Evolutionary conservation across 2,329 filamentous ascomycete genomes (phyloP), one percentile per base, ranked within the genome.

Genomic region (Leptographium lundbergii): DNA sequence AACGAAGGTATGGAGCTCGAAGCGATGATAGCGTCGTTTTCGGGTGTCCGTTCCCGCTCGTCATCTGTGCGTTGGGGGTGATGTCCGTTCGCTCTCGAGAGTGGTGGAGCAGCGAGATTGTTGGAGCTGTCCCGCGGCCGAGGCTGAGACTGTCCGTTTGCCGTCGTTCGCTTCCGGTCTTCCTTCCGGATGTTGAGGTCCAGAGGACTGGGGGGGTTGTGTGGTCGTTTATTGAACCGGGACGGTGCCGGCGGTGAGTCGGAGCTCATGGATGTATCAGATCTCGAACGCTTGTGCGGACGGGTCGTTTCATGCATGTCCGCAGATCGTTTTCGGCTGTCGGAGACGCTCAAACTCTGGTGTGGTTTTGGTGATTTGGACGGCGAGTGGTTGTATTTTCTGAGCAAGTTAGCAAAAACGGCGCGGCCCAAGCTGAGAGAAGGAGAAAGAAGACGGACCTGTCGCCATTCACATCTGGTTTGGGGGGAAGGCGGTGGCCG

Each of bases 251-350:
- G 59, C 27, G 63, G 58, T 9, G 62, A 58, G 62, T 47, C 61
- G 25, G 62, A 63, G 59, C 63, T 65, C 25, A 62, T 57, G 25
- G 58, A 61, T 9, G 59, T 57, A 17, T 79, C 77, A 24, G 74
- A 67, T 60, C 71, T 76, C 27, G 69, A 67, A 59, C 78, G 74
- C 67, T 82, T 82, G 57, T 70, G 70, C 1, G 74, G 71, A 58
- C 77, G 73, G 27, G 65, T 60, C 36, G 73, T 71, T 29, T 77
- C 76, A 24, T 79, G 75, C 7, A 62, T 56, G 19, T 81, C 78
- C 17, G 71, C 67, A 13, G 66, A 61, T 48, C 78, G 77, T 68
- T 80, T 81, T 64, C 73, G 77, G 61, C 67, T 74, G 56, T 77
- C 74, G 9, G 72, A 47, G 63, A 64, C 72, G 67, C 65, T 73